These are phyloP conservation scores for Diplocarpon rosae DNA, from an alignment of 2,329 filamentous ascomycete genomes.

Conservation along the genomic window DNA sequence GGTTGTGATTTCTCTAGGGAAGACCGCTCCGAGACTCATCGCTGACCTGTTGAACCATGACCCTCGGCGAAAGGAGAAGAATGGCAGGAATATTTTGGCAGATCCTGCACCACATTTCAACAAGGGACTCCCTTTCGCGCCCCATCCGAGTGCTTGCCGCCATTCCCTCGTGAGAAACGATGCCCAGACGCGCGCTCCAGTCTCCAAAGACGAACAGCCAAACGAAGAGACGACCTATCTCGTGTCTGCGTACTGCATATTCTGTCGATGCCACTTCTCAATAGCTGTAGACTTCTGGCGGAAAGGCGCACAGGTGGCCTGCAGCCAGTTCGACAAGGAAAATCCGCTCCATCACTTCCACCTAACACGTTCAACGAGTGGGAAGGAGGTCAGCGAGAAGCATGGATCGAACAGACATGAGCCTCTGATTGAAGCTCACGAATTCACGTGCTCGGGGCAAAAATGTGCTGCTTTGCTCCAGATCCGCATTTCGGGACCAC, in stretches of 20 bases:
- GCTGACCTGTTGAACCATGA: conserved; percentile 35
- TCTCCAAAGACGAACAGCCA: conserved; percentile 29
- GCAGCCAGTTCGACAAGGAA: conserved; percentile 30
- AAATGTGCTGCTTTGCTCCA: conserved; percentile 42
- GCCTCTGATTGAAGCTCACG: conserved; percentile 31
- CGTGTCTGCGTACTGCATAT: conserved; percentile 48
- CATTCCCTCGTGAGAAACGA: conserved; percentile 49
- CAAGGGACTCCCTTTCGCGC: conserved; percentile 6
- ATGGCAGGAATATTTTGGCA: conserved; percentile 40
- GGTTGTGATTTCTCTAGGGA: conserved; percentile 30
- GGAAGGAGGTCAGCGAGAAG: conserved; percentile 24
- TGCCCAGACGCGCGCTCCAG: conserved; percentile 38
- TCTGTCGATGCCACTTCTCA: conserved; percentile 52
- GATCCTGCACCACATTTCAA: conserved; percentile 43
- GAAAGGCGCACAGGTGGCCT: conserved; percentile 23
- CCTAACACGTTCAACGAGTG: conserved; percentile 29
- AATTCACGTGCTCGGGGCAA: conserved; percentile 48
- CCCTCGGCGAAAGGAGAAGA: conserved; percentile 24
- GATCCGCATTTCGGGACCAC: conserved; percentile 40
- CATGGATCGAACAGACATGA: conserved; percentile 22
- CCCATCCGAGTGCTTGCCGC: conserved; percentile 32
- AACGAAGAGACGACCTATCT: conserved; percentile 36
- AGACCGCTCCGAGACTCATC: conserved; percentile 38
- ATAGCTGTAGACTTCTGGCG: conserved; percentile 42
- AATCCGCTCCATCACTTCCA: conserved; percentile 52